Base-by-base conservation (phyloP, 495 filamentous ascomycete genomes). In the Daldinia decipiens region DNA sequence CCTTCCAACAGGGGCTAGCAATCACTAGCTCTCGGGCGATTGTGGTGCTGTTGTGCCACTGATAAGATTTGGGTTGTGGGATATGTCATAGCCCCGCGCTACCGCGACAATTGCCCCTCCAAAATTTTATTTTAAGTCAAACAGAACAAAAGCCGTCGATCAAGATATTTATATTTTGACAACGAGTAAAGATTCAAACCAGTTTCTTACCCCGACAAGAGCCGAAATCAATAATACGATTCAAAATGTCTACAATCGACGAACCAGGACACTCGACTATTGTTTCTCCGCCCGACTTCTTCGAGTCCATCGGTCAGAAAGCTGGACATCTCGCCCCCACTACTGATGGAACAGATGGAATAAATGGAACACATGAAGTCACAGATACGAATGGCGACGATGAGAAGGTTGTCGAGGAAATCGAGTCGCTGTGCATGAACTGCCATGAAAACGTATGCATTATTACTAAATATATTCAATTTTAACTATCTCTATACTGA, bases 361-460 rank as follows among this genome's bases (percentile, higher is more conserved):
- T 40, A 8, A 70, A 73, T 43, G 62, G 71, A 11, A 67, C 47
- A 8, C 67, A 73, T 43, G 62, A 67, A 7, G 70, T 50, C n/a
- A 45, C 69, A 15, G 59, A 67, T n/a, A 65, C 60, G 9, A 81
- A 77, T 21, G 77, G 83, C 26, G 87, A 87, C 11, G 83, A 85
- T 13, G 80, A 81, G 55, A 89, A 82, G 73, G 79, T 88, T 6
- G 89, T 92, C 27, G 90, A 93, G 38, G 78, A 82, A 77, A 87
- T 80, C 67, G 81, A 81, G 79, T 87, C 79, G 72, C 78, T 85
- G 15, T 85, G 83, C 77, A 84, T 85, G 83, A 84, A 84, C 79
- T 85, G 83, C 80, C 89, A 93, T 66, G 88, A 95, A 68, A 89
- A 97, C 86, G 93, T 94, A 85, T 68, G 87, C 78, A 62, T 15